Percentiles rank a stretch among this genome's conserved stretches.
Conservation (phyloP, 495 filamentous ascomycete genomes). For the Aspergillus conjunctus region DNA sequence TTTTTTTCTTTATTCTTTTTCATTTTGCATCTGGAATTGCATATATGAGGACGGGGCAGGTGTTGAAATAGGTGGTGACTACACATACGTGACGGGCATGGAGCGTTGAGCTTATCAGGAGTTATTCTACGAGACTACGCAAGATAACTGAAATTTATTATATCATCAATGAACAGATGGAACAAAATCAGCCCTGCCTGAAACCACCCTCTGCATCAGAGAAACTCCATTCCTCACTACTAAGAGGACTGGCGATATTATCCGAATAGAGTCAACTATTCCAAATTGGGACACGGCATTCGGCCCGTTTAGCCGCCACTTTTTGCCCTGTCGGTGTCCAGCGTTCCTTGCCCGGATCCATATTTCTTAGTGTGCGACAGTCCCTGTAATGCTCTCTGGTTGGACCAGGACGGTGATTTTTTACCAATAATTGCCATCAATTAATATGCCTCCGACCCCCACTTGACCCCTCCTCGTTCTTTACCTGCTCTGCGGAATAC, state of each 20-base stretch:
- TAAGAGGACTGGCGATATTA: not conserved
- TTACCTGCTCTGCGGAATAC: slow-evolving; percentile 2
- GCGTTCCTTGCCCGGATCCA: slow-evolving; percentile 7
- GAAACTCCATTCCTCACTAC: not conserved
- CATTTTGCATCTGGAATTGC: not conserved
- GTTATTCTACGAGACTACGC: not conserved
- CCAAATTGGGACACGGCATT: slow-evolving; percentile 24
- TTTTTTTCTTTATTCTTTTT: not conserved
- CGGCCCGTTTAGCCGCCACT: slow-evolving; percentile 36
- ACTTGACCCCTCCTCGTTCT: slow-evolving; percentile 10
- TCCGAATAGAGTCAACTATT: not conserved
- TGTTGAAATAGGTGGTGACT: not conserved
- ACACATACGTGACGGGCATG: slow-evolving; percentile 2
- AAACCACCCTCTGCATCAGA: not conserved
- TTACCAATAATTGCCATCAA: not conserved
- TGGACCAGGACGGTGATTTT: slow-evolving; percentile 9
- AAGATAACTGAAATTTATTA: not conserved
- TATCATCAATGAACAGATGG: not conserved
- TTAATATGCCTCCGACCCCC: slow-evolving; percentile 8
- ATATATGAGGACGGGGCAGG: slow-evolving; percentile 11
- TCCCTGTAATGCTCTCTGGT: slow-evolving; percentile 10
- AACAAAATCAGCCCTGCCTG: slow-evolving; percentile 1
- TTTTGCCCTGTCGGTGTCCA: slow-evolving; percentile 27
- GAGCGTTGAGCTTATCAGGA: not conserved
- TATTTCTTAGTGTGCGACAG: not conserved